Conservation (phyloP, 176 grass and related monocot species). For the Musa schizocarpa region DNA sequence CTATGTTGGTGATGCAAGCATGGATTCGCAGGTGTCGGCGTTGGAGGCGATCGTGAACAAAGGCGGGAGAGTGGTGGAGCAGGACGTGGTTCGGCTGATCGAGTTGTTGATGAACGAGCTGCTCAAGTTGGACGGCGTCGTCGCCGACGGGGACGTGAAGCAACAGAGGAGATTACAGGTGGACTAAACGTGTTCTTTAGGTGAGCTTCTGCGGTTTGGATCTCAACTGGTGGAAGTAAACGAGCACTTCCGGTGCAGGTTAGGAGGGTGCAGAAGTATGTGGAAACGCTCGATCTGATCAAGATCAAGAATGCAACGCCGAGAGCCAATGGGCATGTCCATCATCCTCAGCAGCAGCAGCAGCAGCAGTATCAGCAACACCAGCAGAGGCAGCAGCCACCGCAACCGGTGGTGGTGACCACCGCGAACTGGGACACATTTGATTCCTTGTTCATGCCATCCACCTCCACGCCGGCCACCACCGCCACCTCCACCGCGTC, state of each 20-base stretch:
- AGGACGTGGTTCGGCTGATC: slow-evolving; percentile 59
- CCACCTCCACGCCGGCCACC: slow-evolving; percentile 47
- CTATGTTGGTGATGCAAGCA: background rate
- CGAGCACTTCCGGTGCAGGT: slow-evolving; percentile 28
- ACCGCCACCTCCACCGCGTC: slow-evolving; percentile 45
- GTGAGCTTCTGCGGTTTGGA: no score
- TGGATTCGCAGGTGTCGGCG: slow-evolving; percentile 35
- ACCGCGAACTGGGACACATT: slow-evolving; percentile 79
- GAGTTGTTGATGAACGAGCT: slow-evolving; percentile 93
- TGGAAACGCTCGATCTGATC: slow-evolving; percentile 72
- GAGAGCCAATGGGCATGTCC: slow-evolving; percentile 22
- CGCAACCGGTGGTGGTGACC: slow-evolving; percentile 21
- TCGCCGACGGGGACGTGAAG: slow-evolving; percentile 65
- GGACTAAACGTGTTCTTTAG: no score
- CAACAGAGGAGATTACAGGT: slow-evolving; percentile 62
- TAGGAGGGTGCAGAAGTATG: slow-evolving; percentile 85
- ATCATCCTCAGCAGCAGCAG: background rate
- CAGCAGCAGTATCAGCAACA: background rate
- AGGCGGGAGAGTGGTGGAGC: slow-evolving; percentile 63
- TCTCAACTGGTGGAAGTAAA: no score
- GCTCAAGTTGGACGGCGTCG: slow-evolving; percentile 65
- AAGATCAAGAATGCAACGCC: slow-evolving; percentile 46
- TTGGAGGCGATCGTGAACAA: slow-evolving; percentile 72
- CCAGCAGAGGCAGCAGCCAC: slow-evolving; percentile 28
- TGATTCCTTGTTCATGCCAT: slow-evolving; percentile 68